Evolutionary conservation across 352 stramenopile genomes (phyloP).

Genomic region (Globisporangium sylvaticum): DNA sequence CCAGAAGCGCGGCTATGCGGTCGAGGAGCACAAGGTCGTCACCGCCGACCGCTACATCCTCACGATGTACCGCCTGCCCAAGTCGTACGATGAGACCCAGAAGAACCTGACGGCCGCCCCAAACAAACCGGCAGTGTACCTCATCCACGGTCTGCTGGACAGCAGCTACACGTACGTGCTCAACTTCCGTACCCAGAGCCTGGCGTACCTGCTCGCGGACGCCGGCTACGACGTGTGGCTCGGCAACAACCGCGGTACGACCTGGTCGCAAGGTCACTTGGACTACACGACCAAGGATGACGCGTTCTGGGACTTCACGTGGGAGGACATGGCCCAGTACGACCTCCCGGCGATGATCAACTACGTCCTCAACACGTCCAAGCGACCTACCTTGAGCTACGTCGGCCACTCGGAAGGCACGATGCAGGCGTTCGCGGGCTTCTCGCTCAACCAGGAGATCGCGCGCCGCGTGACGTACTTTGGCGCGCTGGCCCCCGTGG

Average conservation of each 20-base stretch:
- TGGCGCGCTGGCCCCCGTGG: constrained; percentile 43
- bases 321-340: constrained; percentile 49
- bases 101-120: constrained; percentile 10
- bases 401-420: constrained; percentile 52
- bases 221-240: constrained; percentile 60
- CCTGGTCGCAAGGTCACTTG: constrained; percentile 33
- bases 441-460: constrained; percentile 52
- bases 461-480: constrained; percentile 50
- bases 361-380: constrained; percentile 35
- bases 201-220: constrained; percentile 48
- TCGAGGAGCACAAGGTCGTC: constrained; percentile 44
- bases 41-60: constrained; percentile 50
- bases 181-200: constrained; percentile 51
- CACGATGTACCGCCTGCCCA: constrained; percentile 49
- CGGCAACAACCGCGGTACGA: constrained; percentile 58
- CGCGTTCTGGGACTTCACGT: constrained; percentile 54
- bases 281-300: constrained; percentile 30
- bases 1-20: constrained; percentile 39
- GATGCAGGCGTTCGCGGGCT: constrained; percentile 53
- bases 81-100: constrained; percentile 42
- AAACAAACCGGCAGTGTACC: constrained; percentile 47
- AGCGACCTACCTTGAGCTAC: constrained; percentile 40
- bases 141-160: constrained; percentile 52
- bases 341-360: constrained; percentile 51
- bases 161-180: constrained; percentile 53